Percentiles rank a stretch among this genome's conserved stretches.
Evolutionary conservation across 2,329 filamentous ascomycete genomes (phyloP).

Genomic region (Neofusicoccum sp.): DNA sequence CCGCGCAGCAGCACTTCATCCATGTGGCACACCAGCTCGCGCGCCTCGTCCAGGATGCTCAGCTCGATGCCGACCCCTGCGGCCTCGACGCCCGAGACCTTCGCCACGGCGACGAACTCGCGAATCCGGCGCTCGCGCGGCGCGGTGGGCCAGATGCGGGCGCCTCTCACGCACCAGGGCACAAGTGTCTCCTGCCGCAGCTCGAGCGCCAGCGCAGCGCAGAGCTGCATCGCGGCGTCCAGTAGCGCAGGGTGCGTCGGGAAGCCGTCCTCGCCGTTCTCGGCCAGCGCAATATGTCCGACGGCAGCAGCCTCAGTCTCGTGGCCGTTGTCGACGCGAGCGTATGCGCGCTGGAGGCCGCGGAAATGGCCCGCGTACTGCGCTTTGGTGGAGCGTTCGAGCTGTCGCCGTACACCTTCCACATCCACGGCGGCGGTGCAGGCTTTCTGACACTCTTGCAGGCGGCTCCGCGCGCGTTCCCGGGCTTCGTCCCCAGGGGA

Average conservation of each 20-base stretch:
- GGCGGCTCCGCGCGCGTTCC: too few species aligned
- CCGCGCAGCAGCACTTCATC: too few species aligned
- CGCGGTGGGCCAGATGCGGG: background rate
- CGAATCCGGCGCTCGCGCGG: background rate
- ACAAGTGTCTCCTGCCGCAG: background rate
- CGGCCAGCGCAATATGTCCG: background rate
- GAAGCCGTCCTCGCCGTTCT: background rate
- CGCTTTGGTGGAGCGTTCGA: background rate
- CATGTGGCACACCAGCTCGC: background rate
- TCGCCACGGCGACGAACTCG: background rate
- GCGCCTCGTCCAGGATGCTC: background rate
- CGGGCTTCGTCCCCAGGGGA: background rate
- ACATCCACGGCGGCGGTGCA: background rate
- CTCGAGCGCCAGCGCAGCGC: background rate
- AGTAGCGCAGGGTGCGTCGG: background rate
- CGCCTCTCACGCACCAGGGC: background rate
- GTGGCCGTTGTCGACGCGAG: background rate
- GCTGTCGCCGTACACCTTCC: background rate
- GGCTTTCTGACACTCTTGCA: too few species aligned
- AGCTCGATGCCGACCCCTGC: background rate
- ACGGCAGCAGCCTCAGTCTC: background rate
- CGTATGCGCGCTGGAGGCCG: background rate
- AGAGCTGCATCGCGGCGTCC: background rate
- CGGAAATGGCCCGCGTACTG: background rate
- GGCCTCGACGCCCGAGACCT: background rate